Evolutionary conservation across 2,329 filamentous ascomycete genomes (phyloP), one percentile per base, ranked within the genome.

Genomic region (Dendryphion nanum): DNA sequence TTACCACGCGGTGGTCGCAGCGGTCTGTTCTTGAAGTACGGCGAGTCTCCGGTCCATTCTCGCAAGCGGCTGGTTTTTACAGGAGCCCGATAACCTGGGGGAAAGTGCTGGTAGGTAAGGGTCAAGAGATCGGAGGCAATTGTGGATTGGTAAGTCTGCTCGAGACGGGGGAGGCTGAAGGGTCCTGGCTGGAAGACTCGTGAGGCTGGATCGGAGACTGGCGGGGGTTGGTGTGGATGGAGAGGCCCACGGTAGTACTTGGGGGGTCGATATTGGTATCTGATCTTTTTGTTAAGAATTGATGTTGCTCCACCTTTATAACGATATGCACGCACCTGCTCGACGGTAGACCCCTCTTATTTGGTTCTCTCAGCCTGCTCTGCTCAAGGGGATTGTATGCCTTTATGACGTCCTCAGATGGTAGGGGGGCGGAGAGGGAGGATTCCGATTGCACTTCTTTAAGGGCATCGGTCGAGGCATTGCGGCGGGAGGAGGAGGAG

Each of bases 201-300:
- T 42, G 93, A 95, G 18, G 85, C 79, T 1, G 90, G 90, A 57
- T 96, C 87, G 46, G 90, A 93, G 35, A 83, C 79, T 26, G 82
- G 78, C n/a, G 89, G 91, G 42, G 89, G 86, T 71, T 95, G 89
- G 58, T 96, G 82, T 35, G 93, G 93, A 64, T 97, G 90, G 17
- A 97, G 77, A 48, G 90, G 90, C 40, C 93, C 93, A 59, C 91
- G 87, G 68, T 95, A 83, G 77, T 90, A 98, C 72, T 91, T 93
- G 47, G 93, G 93, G 35, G 91, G 85, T 49, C 90, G 89, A 69
- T 86, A 97, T 69, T 95, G 87, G 72, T 97, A 98, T 77, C 91
- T 95, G 45, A 3, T 18, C 14, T 12, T 30, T 16, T 15, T n/a
- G 38, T 42, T 16, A 44, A 15, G 10, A 8, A 10, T 10, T 30